phyloP scores from a whole-genome alignment of 2,329 filamentous ascomycete species.

The Paecilomyces niveus region DNA sequence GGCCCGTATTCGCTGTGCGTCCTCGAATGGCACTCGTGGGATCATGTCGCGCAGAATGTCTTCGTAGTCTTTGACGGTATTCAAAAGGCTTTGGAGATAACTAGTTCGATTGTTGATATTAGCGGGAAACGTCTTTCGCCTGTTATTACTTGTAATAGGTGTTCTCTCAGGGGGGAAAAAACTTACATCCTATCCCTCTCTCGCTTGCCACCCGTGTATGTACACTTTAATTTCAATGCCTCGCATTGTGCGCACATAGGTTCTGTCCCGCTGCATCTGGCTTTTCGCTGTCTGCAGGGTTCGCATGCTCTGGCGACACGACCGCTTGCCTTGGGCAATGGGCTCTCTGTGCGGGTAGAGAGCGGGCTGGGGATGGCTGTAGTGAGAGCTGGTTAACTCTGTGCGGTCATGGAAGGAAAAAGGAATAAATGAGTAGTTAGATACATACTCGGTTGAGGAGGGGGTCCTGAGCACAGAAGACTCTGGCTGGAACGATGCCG shows the following conservation, averaged over 20 bases:
- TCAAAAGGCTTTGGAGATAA: background rate
- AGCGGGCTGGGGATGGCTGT: background rate
- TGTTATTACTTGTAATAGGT: background rate
- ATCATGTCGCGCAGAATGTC: background rate
- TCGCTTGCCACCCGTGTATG: background rate
- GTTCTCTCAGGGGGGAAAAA: background rate
- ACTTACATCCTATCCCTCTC: background rate
- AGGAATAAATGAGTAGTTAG: background rate
- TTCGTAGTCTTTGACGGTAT: background rate
- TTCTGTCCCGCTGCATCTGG: background rate
- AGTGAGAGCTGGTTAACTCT: background rate
- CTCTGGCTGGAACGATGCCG: background rate
- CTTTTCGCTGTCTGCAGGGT: background rate
- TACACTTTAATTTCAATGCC: background rate
- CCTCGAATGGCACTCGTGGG: background rate
- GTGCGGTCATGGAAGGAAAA: background rate
- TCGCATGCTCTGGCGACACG: background rate
- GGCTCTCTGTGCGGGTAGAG: background rate
- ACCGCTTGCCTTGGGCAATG: background rate
- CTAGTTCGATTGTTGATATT: background rate
- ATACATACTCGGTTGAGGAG: background rate
- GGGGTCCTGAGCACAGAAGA: background rate
- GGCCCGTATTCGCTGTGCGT: background rate
- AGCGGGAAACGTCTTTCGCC: background rate
- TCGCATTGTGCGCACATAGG: background rate